Evolutionary conservation across 2,329 filamentous ascomycete species (phyloP).

Genomic region (Daldinia sp.): DNA sequence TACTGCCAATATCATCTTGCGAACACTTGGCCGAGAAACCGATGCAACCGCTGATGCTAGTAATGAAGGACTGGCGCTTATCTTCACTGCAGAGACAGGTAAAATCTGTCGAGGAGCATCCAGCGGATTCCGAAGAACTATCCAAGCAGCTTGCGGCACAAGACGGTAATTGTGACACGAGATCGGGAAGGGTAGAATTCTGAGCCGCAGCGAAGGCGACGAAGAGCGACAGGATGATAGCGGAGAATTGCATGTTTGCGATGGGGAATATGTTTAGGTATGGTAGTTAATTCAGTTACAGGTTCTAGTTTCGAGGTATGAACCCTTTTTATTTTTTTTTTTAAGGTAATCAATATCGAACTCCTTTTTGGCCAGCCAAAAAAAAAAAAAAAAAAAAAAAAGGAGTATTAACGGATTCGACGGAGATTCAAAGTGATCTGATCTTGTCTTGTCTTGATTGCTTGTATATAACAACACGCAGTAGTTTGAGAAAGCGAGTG

Average conservation of each 20-base stretch:
- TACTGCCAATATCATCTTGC: constrained; percentile 45
- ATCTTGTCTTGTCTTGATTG: neutral
- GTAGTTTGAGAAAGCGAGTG: constrained; percentile 15
- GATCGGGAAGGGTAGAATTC: constrained; percentile 46
- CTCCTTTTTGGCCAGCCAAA: constrained; percentile 38
- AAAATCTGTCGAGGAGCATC: constrained; percentile 49
- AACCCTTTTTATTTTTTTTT: constrained; percentile 4
- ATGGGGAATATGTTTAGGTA: constrained; percentile 1
- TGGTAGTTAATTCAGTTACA: constrained; percentile 1
- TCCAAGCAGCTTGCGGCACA: constrained; percentile 49
- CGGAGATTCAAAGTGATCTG: neutral
- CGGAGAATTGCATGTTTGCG: constrained; percentile 44
- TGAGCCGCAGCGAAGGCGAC: constrained; percentile 45
- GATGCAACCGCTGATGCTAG: constrained; percentile 44
- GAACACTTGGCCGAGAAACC: constrained; percentile 36
- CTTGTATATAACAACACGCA: neutral
- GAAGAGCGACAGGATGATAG: constrained; percentile 43
- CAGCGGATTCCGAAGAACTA: constrained; percentile 41
- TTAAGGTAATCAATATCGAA: neutral
- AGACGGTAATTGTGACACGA: constrained; percentile 48
- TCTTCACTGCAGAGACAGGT: constrained; percentile 48
- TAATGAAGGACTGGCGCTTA: constrained; percentile 43
- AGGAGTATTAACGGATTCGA: constrained; percentile 1
- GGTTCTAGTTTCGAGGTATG: neutral
- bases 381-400: constrained; percentile 27